A percentile compares a stretch with the other conserved stretches of the same genome.
These are phyloP conservation scores for Pestalotiopsis sp. DNA, from an alignment of 2,329 filamentous ascomycete species.

Conservation along the genomic window DNA sequence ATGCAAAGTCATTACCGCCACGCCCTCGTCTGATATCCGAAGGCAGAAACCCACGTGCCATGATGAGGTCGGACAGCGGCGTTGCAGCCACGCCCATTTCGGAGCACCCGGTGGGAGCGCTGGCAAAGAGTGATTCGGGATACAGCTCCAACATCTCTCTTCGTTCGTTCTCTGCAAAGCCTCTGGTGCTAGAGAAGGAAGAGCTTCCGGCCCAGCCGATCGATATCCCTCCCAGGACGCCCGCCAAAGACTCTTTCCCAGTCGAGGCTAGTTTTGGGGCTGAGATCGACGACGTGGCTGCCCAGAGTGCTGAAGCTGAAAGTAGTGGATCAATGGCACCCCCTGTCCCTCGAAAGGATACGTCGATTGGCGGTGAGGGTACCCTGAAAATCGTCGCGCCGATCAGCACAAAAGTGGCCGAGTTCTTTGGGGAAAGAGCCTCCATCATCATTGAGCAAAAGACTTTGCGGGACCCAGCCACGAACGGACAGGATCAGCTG, in stretches of 20 bases:
- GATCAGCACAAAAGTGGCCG: background rate
- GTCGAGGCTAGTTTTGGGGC: background rate
- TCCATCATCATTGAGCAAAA: constrained; percentile 15
- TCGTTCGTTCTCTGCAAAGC: constrained; percentile 48
- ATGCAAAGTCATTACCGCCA: constrained; percentile 41
- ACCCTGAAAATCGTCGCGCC: background rate
- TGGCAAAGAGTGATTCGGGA: constrained; percentile 63
- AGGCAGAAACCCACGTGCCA: constrained; percentile 24
- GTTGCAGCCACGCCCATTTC: constrained; percentile 49
- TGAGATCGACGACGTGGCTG: constrained; percentile 9
- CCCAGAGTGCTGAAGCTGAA: constrained; percentile 1
- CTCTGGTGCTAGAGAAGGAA: constrained; percentile 29
- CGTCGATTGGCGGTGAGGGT: background rate
- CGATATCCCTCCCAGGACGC: constrained; percentile 7
- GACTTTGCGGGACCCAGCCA: constrained; percentile 21
- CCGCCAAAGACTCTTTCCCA: background rate
- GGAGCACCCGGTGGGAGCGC: constrained; percentile 43
- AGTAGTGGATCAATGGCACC: constrained; percentile 27
- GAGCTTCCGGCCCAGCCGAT: constrained; percentile 16
- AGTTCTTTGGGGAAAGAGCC: background rate
- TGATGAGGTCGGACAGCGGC: constrained; percentile 51
- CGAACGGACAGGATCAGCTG: constrained; percentile 9
- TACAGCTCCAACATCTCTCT: constrained; percentile 65
- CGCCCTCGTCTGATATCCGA: constrained; percentile 21
- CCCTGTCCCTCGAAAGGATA: constrained; percentile 40